Base-by-base conservation (phyloP, 805 yeast genomes). In the Isabelozyma rhagii region DNA sequence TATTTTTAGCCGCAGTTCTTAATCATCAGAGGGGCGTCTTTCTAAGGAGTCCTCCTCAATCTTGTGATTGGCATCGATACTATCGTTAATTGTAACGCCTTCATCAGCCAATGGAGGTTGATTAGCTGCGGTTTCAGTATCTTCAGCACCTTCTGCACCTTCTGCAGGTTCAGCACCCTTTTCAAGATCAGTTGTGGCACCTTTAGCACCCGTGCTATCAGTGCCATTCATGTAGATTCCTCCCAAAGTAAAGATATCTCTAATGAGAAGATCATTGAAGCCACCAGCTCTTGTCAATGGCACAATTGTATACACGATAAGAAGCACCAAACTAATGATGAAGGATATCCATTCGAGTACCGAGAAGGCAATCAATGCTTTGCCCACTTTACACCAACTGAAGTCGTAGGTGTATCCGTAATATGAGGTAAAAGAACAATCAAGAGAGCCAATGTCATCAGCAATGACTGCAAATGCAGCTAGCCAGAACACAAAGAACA, bases 401-500 rank as follows among this genome's bases (percentile, higher is more conserved):
- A 45, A 17, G 17, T 43, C 10, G 42, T 36, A 46, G 15, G 27
- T 17, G 8, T 8, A 29, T 46, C 3, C n/a, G 48, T 41, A 48
- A 28, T 10, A 11, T 38, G 8, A 9, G 36, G 8, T 14, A 41
- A 45, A 43, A 29, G 54, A 27, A 40, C 57, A 57, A 21, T 46
- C 28, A 2, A 38, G 47, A 6, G 45, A 14, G 7, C 65, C 67
- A 43, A 52, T 61, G 10, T 28, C 50, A 47, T 61, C 57, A 10
- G 65, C 62, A 25, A 52, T 39, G 2, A 39, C 51, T 5, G 62
- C 67, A 55, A 64, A 63, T 3, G 59, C 47, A 2, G 60, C 56
- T 34, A 63, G 52, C 65, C 64, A 64, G 27, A 64, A 51, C 4
- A 61, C 51, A 47, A 54, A 53, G 41, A 63, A 43, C 4, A 55